Percentiles rank a stretch among this genome's conserved stretches.
Conservation (phyloP, 192 early-diverging fungal genomes). For the Pilaira anomala region DNA sequence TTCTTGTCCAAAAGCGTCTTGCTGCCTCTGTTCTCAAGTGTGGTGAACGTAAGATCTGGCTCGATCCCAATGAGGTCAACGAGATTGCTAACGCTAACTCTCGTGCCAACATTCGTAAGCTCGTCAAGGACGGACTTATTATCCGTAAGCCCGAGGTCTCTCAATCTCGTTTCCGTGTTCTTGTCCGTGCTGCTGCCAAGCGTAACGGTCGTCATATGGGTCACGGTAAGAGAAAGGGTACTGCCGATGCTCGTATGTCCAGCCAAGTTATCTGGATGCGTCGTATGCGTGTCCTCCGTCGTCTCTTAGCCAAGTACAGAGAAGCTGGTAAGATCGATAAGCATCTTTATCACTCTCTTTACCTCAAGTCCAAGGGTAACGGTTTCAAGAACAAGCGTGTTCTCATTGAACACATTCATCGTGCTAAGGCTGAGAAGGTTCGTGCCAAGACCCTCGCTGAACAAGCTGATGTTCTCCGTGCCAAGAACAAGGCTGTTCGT, state of each 20-base stretch:
- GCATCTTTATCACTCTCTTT: constrained; percentile 93
- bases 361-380: constrained; percentile 99
- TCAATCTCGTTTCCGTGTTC: constrained; percentile 92
- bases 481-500: constrained; percentile 91
- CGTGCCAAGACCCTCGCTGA: constrained; percentile 89
- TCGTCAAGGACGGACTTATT: constrained; percentile 95
- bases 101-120: constrained; percentile 96
- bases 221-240: constrained; percentile 91
- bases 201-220: constrained; percentile 96
- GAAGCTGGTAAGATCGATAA: constrained; percentile 97
- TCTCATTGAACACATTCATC: constrained; percentile 99
- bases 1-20: constrained; percentile 90
- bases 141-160: constrained; percentile 87
- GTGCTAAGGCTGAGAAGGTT: constrained; percentile 97
- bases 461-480: constrained; percentile 98
- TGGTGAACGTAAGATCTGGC: constrained; percentile 98
- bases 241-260: constrained; percentile 98
- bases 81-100: constrained; percentile 98
- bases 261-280: constrained; percentile 95
- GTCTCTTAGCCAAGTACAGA: constrained; percentile 95
- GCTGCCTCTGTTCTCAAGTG: constrained; percentile 96
- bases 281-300: constrained; percentile 92
- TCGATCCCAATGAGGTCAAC: constrained; percentile 94
- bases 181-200: constrained; percentile 90
- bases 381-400: constrained; percentile 99